Conservation (phyloP, 441 rosid genomes). For the Sinapis alba region DNA sequence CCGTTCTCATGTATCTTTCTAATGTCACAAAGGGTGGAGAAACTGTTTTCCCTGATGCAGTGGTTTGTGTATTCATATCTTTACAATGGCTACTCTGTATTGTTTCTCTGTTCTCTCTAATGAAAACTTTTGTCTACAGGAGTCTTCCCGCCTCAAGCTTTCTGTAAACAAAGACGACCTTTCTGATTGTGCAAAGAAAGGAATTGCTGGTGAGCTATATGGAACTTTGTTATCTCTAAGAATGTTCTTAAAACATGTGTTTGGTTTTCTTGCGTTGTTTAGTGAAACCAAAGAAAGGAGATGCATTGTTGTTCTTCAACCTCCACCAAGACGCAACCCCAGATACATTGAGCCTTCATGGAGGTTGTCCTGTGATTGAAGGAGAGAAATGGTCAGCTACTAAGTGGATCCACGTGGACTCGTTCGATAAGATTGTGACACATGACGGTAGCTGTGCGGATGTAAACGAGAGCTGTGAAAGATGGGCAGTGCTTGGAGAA, state of each 20-base stretch:
- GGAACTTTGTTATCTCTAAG: not conserved
- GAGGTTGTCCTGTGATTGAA: slow-evolving; percentile 94
- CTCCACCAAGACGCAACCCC: slow-evolving; percentile 77
- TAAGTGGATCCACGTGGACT: slow-evolving; percentile 94
- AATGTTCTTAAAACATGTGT: not conserved
- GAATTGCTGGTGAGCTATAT: slow-evolving; percentile 67
- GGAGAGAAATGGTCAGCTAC: slow-evolving; percentile 99
- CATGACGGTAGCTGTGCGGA: slow-evolving; percentile 70
- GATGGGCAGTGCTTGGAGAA: slow-evolving; percentile 96
- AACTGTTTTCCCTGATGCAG: slow-evolving; percentile 87
- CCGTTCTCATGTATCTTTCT: slow-evolving; percentile 89
- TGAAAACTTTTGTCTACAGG: slow-evolving; percentile 49
- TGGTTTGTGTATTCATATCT: slow-evolving; percentile 56
- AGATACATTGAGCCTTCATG: slow-evolving; percentile 76
- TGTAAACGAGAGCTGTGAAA: slow-evolving; percentile 70
- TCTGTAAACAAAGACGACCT: slow-evolving; percentile 60
- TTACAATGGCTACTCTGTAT: slow-evolving; percentile 4
- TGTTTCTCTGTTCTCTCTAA: not conserved
- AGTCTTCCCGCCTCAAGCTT: slow-evolving; percentile 57
- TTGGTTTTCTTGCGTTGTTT: not conserved
- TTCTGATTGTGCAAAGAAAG: slow-evolving; percentile 93
- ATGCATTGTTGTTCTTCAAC: slow-evolving; percentile 92
- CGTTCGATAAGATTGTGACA: slow-evolving; percentile 63
- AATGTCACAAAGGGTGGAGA: slow-evolving; percentile 93
- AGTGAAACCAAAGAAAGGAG: slow-evolving; percentile 91